These are phyloP conservation scores for Pisolithus microcarpus DNA, from an alignment of 768 basidiomycete genomes.

Conservation along the genomic window DNA sequence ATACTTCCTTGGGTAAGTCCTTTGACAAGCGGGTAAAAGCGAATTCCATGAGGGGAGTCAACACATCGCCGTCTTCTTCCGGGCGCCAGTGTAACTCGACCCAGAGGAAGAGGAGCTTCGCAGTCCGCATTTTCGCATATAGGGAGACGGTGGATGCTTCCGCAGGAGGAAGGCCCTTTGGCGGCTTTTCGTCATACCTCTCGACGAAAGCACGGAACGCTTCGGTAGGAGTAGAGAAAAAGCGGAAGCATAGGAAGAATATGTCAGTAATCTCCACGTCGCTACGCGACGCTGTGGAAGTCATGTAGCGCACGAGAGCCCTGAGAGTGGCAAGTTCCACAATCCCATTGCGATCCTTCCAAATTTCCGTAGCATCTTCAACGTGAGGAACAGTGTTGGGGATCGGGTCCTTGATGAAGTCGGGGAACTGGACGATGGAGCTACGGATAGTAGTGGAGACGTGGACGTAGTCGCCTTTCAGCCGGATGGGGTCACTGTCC, in stretches of 20 bases:
- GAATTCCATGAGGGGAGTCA: conserved; percentile 26
- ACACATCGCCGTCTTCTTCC: conserved; percentile 38
- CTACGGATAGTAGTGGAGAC: conserved; percentile 20
- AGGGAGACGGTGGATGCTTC: conserved; percentile 37
- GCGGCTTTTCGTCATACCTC: conserved; percentile 40
- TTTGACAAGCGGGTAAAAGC: conserved; percentile 23
- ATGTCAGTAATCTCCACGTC: conserved; percentile 41
- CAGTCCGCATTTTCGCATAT: conserved; percentile 51
- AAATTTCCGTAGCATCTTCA: conserved; percentile 25
- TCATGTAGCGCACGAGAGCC: conserved; percentile 40
- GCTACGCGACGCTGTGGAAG: conserved; percentile 31
- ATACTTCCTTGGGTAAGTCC: conserved; percentile 25
- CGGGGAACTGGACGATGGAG: conserved; percentile 24
- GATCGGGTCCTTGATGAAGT: conserved; percentile 18
- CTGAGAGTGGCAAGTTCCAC: conserved; percentile 32
- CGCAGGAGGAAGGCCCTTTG: conserved; percentile 15
- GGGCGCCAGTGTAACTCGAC: conserved; percentile 61
- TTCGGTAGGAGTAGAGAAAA: conserved; percentile 48
- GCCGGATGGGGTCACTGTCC: conserved; percentile 6
- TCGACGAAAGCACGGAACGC: conserved; percentile 38
- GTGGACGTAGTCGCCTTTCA: conserved; percentile 14
- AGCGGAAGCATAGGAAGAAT: conserved; percentile 69
- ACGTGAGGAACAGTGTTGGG: conserved; percentile 26
- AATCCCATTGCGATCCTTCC: conserved; percentile 19
- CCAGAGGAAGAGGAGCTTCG: conserved; percentile 60